These are phyloP conservation scores for Wallacemonas sp. DNA, from an alignment of 208 protist genomes.

Conservation along the genomic window DNA sequence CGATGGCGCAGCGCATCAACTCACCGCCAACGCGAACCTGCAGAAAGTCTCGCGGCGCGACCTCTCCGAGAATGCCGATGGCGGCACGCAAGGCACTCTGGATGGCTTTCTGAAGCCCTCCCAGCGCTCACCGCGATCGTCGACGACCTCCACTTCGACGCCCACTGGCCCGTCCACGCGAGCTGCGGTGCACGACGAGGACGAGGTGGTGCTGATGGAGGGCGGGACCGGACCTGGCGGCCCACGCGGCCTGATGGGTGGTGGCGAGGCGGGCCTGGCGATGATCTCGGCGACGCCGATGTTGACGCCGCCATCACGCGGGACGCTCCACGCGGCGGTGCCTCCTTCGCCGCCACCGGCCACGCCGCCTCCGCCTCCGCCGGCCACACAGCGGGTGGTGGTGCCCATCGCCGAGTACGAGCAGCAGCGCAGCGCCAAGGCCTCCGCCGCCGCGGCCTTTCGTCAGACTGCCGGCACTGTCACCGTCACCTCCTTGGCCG, in stretches of 20 bases:
- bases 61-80: conserved; percentile 13
- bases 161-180: not conserved
- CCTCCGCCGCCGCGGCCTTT: not conserved
- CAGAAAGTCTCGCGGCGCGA: conserved; percentile 52
- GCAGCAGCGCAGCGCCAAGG: conserved; percentile 8
- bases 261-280: not conserved
- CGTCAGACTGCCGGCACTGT: no score
- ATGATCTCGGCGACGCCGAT: not conserved
- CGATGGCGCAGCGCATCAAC: conserved; percentile 5
- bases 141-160: not conserved
- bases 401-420: not conserved
- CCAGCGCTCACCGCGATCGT: not conserved
- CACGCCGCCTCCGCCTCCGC: not conserved
- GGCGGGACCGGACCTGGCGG: no score
- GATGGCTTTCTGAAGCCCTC: conserved; percentile 45
- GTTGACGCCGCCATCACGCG: not conserved
- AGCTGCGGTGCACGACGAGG: not conserved
- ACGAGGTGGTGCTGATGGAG: no score
- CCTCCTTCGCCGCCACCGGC: not conserved
- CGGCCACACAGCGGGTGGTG: not conserved
- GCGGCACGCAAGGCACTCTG: conserved; percentile 35
- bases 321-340: not conserved
- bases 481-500: no score
- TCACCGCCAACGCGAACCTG: conserved; percentile 39
- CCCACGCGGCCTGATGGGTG: no score